Evolutionary conservation across 495 filamentous ascomycete genomes (phyloP), one percentile per base, ranked within the genome.

Genomic region (Thermochaetoides thermophila): DNA sequence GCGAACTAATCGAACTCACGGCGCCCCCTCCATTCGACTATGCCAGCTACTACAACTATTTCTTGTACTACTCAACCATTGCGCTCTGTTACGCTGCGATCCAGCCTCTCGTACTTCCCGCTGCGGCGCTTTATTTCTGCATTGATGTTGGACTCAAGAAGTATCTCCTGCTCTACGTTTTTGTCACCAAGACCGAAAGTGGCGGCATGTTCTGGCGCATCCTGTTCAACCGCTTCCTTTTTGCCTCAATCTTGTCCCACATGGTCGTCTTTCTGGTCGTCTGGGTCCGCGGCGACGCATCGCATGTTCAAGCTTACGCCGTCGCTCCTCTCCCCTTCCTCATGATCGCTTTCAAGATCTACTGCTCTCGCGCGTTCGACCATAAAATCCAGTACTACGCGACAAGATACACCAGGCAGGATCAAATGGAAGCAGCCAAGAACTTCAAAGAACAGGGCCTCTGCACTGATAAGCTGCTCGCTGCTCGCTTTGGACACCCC

Each of bases 31-130:
- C 80, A 8, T 95, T 99, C 55, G 86, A 95, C 44, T 97, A 94
- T 46, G 84, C 89, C 31, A 83, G 71, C 38, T 95, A 96, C 59
- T 96, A 95, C 64, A 96, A 95, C 52, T 82, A 75, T 56, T 95
- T 95, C 56, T 65, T 96, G 12, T 99, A 82, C 59, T 95, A 95
- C 53, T 64, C 81, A 3, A 96, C 89, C 0, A 79, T 95, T 20
- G 77, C 83, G 2, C 64, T 99, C 21, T 84, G 74, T 47, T 96
- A 86, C 51, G 76, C 78, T 2, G 76, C 79, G 8, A 56, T 95
- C 26, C 89, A 96, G 57, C 89, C 89, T 0, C 69, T 96, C 20
- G 80, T 85, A 4, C 67, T 99, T n/a, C 82, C 83, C 0, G 76
- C 93, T 22, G 82, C 81, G 0, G 86, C 86, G 1, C 46, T 96